Conservation (phyloP, 2,329 filamentous ascomycete species). For the Stromatinia cepivora region DNA sequence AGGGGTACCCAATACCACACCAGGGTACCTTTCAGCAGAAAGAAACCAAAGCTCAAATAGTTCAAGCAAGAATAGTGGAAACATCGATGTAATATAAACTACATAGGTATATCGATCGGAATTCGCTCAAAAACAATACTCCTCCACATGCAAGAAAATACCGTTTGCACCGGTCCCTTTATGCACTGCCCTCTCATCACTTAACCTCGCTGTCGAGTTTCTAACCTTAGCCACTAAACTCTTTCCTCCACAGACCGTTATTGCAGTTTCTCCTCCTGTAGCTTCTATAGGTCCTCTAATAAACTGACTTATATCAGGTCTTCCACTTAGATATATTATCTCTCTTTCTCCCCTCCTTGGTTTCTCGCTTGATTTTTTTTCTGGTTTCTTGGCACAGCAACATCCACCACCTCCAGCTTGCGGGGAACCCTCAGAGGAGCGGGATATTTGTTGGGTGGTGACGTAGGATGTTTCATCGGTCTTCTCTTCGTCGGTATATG, state of each 20-base stretch:
- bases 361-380: constrained; percentile 3
- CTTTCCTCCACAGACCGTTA: constrained; percentile 60
- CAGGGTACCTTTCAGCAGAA: not conserved
- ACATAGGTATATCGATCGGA: not conserved
- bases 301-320: constrained; percentile 54
- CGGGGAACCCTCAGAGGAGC: not conserved
- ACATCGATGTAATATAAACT: not conserved
- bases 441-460: constrained; percentile 5
- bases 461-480: not conserved
- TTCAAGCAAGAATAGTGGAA: not conserved
- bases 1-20: not conserved
- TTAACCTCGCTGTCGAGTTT: constrained; percentile 56
- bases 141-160: constrained; percentile 60
- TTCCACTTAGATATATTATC: constrained; percentile 35
- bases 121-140: constrained; percentile 52
- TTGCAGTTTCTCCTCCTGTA: constrained; percentile 60
- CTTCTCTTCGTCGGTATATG: constrained; percentile 16
- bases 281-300: constrained; percentile 57
- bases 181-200: constrained; percentile 62
- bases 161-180: constrained; percentile 65
- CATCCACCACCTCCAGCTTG: constrained; percentile 7
- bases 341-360: constrained; percentile 36
- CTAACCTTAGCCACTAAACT: constrained; percentile 55
- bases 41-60: not conserved
- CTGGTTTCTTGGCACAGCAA: constrained; percentile 18